Evolutionary conservation across 768 basidiomycete genomes (phyloP).

Genomic region (Agrocybe pediades): DNA sequence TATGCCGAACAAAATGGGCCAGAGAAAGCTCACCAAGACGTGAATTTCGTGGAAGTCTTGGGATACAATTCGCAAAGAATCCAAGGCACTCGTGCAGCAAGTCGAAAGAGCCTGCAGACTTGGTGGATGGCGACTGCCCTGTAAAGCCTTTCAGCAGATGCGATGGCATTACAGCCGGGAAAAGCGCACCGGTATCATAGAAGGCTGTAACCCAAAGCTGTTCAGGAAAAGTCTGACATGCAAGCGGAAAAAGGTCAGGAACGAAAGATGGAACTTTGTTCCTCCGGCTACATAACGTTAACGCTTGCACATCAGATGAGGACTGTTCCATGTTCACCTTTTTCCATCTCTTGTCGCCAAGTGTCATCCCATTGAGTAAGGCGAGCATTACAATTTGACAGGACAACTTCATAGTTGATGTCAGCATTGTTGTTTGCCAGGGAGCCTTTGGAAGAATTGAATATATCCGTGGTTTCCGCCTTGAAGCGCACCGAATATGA

Average conservation of each 20-base stretch:
- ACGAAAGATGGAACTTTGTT: slow-evolving; percentile 73
- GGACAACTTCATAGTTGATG: slow-evolving; percentile 71
- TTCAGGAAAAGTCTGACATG: slow-evolving; percentile 83
- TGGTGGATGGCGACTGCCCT: slow-evolving; percentile 60
- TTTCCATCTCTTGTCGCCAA: slow-evolving; percentile 75
- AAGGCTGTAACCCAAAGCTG: slow-evolving; percentile 76
- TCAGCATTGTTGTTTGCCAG: slow-evolving; percentile 51
- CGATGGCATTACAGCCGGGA: slow-evolving; percentile 1
- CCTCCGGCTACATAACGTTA: slow-evolving; percentile 54
- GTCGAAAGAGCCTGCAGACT: slow-evolving; percentile 69
- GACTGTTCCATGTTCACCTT: slow-evolving; percentile 61
- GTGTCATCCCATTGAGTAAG: slow-evolving; percentile 70
- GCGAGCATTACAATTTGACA: slow-evolving; percentile 72
- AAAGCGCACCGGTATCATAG: slow-evolving; percentile 53
- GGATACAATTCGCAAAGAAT: slow-evolving; percentile 69
- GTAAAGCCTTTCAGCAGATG: slow-evolving; percentile 4
- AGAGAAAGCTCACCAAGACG: slow-evolving; percentile 58
- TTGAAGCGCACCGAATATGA: slow-evolving; percentile 22
- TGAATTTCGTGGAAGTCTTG: slow-evolving; percentile 73
- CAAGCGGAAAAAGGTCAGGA: slow-evolving; percentile 75
- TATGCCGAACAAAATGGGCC: neutral
- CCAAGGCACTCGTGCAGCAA: slow-evolving; percentile 76
- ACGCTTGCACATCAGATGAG: too few species aligned
- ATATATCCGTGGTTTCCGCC: slow-evolving; percentile 81
- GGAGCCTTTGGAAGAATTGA: slow-evolving; percentile 52